Evolutionary conservation across 352 stramenopile species (phyloP).

Genomic region (Phytophthora sojae): DNA sequence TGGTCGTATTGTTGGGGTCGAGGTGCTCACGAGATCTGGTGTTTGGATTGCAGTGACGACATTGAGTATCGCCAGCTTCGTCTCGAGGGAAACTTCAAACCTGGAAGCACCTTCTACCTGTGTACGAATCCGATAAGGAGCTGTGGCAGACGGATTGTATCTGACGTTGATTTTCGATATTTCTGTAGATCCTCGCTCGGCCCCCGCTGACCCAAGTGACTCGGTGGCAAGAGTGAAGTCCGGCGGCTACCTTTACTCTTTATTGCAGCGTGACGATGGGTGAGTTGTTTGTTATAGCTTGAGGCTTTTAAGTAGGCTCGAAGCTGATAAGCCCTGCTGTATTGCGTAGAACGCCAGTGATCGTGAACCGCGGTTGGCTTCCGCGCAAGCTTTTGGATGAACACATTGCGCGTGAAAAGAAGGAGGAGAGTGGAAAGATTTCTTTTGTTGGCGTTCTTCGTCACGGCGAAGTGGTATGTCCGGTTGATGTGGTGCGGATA

Average conservation of each 20-base stretch:
- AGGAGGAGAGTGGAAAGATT: constrained; percentile 62
- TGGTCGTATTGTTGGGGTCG: neutral
- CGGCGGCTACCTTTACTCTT: constrained; percentile 87
- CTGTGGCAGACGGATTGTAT: neutral
- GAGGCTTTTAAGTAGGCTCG: neutral
- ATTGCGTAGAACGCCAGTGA: constrained; percentile 70
- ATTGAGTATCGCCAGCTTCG: constrained; percentile 85
- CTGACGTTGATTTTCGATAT: constrained; percentile 7
- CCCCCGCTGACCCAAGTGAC: constrained; percentile 79
- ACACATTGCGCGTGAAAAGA: constrained; percentile 67
- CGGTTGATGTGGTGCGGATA: neutral
- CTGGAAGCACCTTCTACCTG: constrained; percentile 81
- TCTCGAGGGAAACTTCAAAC: constrained; percentile 72
- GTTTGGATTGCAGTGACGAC: constrained; percentile 54
- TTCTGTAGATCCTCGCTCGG: constrained; percentile 76
- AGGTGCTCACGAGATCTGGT: constrained; percentile 18
- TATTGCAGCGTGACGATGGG: constrained; percentile 76
- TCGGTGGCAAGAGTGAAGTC: constrained; percentile 82
- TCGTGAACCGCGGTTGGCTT: constrained; percentile 88
- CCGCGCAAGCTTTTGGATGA: constrained; percentile 76
- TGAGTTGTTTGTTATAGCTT: constrained; percentile 24
- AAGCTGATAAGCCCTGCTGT: constrained; percentile 2
- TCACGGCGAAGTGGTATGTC: constrained; percentile 80
- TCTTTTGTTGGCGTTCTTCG: constrained; percentile 80
- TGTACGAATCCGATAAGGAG: constrained; percentile 43